phyloP scores from a whole-genome alignment of 768 basidiomycete genomes.

The Leccinum arenicola region DNA sequence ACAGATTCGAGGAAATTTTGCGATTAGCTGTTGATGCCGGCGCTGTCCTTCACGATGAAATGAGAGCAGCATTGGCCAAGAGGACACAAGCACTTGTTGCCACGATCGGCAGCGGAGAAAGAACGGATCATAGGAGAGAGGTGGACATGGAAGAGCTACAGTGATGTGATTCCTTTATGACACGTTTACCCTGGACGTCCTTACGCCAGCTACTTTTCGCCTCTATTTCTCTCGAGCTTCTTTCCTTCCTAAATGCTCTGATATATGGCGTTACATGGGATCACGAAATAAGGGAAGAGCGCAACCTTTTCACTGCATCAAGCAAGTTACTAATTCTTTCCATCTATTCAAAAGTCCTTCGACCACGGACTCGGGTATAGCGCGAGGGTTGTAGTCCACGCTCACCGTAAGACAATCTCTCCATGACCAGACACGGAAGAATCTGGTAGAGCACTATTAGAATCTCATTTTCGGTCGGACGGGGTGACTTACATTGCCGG shows the following conservation, averaged over 20 bases:
- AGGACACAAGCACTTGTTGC: constrained; percentile 61
- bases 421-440: constrained; percentile 6
- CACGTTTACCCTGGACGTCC: constrained; percentile 12
- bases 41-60: constrained; percentile 76
- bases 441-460: background rate
- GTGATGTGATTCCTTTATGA: constrained; percentile 15
- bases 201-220: constrained; percentile 89
- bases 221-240: constrained; percentile 93
- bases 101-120: constrained; percentile 53
- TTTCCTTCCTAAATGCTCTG: constrained; percentile 92
- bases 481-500: background rate
- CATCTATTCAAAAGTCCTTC: background rate
- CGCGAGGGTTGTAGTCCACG: constrained; percentile 2
- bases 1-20: constrained; percentile 89
- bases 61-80: constrained; percentile 67
- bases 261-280: constrained; percentile 57
- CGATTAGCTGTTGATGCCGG: constrained; percentile 74
- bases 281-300: background rate
- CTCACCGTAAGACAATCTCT: background rate
- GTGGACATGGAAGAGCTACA: constrained; percentile 39
- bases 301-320: background rate
- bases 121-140: constrained; percentile 29
- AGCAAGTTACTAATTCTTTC: background rate
- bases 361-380: background rate
- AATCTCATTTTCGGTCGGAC: background rate